Evolutionary conservation across 2,329 filamentous ascomycete species (phyloP), one percentile per base, ranked within the genome.

Genomic region (Alternaria infectoria): DNA sequence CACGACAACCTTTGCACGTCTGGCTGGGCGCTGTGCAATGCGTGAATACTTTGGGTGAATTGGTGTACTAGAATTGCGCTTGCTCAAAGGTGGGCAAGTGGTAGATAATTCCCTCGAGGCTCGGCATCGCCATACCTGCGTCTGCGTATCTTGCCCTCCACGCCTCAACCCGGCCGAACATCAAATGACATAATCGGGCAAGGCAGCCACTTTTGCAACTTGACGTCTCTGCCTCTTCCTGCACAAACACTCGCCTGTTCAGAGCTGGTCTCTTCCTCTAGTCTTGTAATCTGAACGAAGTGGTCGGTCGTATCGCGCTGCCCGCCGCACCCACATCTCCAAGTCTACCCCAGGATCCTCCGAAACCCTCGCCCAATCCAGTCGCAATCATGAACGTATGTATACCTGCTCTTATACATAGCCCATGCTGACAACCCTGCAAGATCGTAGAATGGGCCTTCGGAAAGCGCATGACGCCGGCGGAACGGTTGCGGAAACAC

Each of bases 401-500:
- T 50, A 23, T n/a, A 32, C 26, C 36, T 19, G 4, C 46, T 7
- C 36, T 21, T 30, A 5, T 5, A 19, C 17, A 12, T 21, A 15
- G 15, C 26, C 30, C 15, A n/a, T 19, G 43, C 56, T 65, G 19
- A 65, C 25, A n/a, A 6, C 4, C 11, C 45, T 44, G 3, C 4
- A 46, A 65, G 62, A 93, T 98, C 79, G 88, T 99, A 66, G 96
- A 99, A 88, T 99, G 96, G 94, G 95, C 95, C 43, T 99, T 99
- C 79, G 96, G 96, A 71, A 98, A 97, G 88, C 96, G 96, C 82
- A 96, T 98, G 88, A 99, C 96, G 86, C 95, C 96, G 5, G 93
- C 93, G 23, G 92, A 96, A 86, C 91, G 92, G 80, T 86, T 95
- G 80, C 90, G 92, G 81, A 95, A 95, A 86, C 97, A 99, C 82